Evolutionary conservation across 768 basidiomycete genomes (phyloP), one percentile per base, ranked within the genome.

Genomic region (Macrolepiota dolichaula): DNA sequence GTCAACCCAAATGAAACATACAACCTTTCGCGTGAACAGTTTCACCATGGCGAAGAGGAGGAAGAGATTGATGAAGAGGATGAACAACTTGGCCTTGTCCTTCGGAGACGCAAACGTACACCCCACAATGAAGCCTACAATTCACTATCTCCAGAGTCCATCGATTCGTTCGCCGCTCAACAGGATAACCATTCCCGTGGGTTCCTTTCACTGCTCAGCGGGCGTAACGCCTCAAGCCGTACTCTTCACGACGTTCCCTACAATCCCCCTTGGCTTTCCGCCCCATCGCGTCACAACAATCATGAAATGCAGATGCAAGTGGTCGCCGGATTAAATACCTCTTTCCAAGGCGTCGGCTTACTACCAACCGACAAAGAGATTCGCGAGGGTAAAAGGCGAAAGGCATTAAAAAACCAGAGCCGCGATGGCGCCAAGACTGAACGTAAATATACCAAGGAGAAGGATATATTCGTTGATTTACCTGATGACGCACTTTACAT

Each of bases 301-400:
- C 83, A 85, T 59, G 91, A 92, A 68, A 83, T 86, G 85, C 12
- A 83, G 86, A 66, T 81, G 84, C 52, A 84, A 49, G 59, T 88
- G 27, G 84, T 91, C 56, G 81, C 83, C 58, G 87, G 85, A 64
- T 73, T 94, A 27, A 87, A 87, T 63, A 81, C 81, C 62, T 91
- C 89, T 2, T 93, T 94, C 76, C 85, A 86, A 71, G 89, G 89
- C 56, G 91, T 92, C 25, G 91, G 91, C 3, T 70, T 94, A 15
- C 71, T 93, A 17, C 90, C 91, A 17, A 81, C 86, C 1, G 78
- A 72, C 13, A 75, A 73, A 32, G 75, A 72, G 60, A 65, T 71
- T 11, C 59, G 74, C 70, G 64, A 73, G 66, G 55, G 50, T n/a
- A 46, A 51, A 38, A 53, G 46, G 13, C 52, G 59, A 24, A 61